Evolutionary conservation across 108 stramenopile species (phyloP).

Genomic region (Chaetoceros muelleri): DNA sequence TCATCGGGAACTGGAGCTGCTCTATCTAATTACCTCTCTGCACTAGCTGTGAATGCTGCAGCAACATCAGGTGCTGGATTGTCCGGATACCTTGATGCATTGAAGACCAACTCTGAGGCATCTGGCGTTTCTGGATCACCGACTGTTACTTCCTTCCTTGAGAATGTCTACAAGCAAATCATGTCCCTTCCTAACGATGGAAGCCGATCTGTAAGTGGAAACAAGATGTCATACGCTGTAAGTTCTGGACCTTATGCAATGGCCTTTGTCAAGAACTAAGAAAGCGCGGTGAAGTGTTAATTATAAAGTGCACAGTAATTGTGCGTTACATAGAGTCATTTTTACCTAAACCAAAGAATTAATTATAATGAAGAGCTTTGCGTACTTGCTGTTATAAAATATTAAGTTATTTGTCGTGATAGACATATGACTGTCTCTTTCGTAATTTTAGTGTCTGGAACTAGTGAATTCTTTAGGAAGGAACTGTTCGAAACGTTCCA

Average conservation of each 20-base stretch:
- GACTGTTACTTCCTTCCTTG: background rate
- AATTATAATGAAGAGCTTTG: no score
- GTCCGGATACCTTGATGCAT: background rate
- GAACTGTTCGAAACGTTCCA: slow-evolving; percentile 37
- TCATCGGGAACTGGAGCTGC: background rate
- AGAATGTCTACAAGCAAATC: background rate
- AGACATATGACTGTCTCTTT: background rate
- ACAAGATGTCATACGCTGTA: background rate
- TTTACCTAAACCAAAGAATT: no score
- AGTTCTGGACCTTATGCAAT: background rate
- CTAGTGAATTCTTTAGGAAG: slow-evolving; percentile 32
- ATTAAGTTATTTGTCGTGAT: no score
- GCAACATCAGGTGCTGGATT: background rate
- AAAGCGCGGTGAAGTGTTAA: background rate
- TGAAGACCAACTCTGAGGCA: background rate
- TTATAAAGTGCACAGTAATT: background rate
- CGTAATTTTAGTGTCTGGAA: background rate
- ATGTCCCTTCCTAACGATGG: background rate
- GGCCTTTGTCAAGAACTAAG: background rate
- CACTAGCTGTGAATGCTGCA: background rate
- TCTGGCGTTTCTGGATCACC: background rate
- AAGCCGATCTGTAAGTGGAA: background rate
- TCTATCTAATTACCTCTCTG: background rate
- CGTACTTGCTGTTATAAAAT: no score
- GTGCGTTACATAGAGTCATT: no score